These are phyloP conservation scores for Diplodia scrobiculata DNA, from an alignment of 2,329 filamentous ascomycete genomes.

Conservation along the genomic window DNA sequence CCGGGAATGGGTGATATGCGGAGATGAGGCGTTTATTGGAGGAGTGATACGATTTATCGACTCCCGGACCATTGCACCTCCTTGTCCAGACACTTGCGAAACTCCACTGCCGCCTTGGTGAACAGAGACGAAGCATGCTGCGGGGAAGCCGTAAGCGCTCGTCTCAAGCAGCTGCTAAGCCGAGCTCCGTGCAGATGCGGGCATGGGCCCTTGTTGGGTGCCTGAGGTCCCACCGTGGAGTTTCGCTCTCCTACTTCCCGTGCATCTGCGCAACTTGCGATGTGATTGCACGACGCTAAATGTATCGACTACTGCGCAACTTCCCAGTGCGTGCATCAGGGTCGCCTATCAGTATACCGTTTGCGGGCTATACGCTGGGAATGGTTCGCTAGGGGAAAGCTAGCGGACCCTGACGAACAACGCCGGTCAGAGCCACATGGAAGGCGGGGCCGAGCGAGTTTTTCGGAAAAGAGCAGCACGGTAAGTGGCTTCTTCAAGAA, in stretches of 20 bases:
- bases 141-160: conserved; percentile 3
- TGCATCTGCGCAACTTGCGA: conserved; percentile 6
- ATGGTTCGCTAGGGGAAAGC: neutral
- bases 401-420: conserved; percentile 9
- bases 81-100: conserved; percentile 23
- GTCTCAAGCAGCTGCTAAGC: neutral
- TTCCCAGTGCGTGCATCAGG: conserved; percentile 22
- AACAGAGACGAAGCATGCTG: neutral
- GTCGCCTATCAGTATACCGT: conserved; percentile 20
- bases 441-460: neutral
- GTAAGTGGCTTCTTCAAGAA: neutral
- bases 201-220: conserved; percentile 14
- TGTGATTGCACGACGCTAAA: conserved; percentile 22
- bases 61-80: conserved; percentile 4
- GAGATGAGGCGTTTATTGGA: conserved; percentile 19
- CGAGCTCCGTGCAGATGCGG: conserved; percentile 4
- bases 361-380: conserved; percentile 8
- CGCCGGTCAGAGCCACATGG: neutral
- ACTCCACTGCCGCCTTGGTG: neutral
- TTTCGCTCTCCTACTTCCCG: conserved; percentile 16
- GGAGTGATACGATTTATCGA: neutral
- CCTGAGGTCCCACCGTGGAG: conserved; percentile 20
- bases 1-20: neutral
- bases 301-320: conserved; percentile 15
- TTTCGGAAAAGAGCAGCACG: neutral